Conservation (phyloP, 2,329 filamentous ascomycete species). For the Mollisiaceae sp. region DNA sequence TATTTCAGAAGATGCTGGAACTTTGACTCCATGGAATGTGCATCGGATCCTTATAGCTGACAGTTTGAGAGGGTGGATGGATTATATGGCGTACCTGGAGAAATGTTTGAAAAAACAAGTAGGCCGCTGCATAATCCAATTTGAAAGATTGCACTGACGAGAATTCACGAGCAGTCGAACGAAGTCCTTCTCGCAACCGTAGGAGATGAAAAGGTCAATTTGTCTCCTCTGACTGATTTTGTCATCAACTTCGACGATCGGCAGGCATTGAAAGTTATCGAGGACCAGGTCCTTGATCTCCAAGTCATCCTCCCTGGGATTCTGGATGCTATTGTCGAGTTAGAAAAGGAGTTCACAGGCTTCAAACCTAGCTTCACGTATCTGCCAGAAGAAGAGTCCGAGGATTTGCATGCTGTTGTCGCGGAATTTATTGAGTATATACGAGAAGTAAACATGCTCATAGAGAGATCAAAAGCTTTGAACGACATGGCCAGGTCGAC, state of each 20-base stretch:
- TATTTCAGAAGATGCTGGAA: neutral
- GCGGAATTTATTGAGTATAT: slow-evolving; percentile 30
- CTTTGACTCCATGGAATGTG: slow-evolving; percentile 25
- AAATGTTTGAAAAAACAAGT: slow-evolving; percentile 20
- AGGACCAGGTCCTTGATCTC: slow-evolving; percentile 34
- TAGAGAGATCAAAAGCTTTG: slow-evolving; percentile 24
- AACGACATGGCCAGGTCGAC: slow-evolving; percentile 27
- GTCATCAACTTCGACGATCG: slow-evolving; percentile 30
- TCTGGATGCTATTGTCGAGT: slow-evolving; percentile 19
- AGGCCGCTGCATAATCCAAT: neutral
- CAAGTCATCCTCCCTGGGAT: slow-evolving; percentile 28
- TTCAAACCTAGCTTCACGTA: neutral
- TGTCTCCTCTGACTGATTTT: slow-evolving; percentile 26
- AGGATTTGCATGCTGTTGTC: slow-evolving; percentile 10
- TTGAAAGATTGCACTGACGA: neutral
- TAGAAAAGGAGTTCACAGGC: slow-evolving; percentile 18
- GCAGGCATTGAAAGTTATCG: slow-evolving; percentile 32
- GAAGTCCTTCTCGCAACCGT: slow-evolving; percentile 20
- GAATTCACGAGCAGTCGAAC: slow-evolving; percentile 13
- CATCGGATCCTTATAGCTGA: slow-evolving; percentile 30
- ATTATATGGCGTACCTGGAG: slow-evolving; percentile 33
- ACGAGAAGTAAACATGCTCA: slow-evolving; percentile 24
- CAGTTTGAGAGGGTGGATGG: slow-evolving; percentile 28
- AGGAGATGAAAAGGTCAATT: slow-evolving; percentile 22
- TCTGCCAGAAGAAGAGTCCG: slow-evolving; percentile 5